Percentiles rank a stretch among this genome's conserved stretches.
Conservation (phyloP, 495 filamentous ascomycete species). For the Lophiotrema nucula region DNA sequence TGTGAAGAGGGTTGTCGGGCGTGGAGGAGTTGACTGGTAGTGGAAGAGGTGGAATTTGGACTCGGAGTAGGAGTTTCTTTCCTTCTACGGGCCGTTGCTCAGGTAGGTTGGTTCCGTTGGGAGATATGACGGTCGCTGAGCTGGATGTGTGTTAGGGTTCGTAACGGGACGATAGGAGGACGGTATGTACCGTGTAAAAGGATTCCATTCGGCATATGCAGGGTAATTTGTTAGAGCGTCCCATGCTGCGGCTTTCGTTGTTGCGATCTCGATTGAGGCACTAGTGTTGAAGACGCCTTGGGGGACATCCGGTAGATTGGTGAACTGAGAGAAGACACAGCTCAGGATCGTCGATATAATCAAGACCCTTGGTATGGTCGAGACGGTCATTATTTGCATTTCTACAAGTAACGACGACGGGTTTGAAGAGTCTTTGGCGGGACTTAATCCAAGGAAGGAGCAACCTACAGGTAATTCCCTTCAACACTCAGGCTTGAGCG, state of each 20-base stretch:
- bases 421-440: too few relatives aligned
- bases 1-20: conserved; percentile 19
- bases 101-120: conserved; percentile 1
- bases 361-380: too few relatives aligned
- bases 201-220: conserved; percentile 27
- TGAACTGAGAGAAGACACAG: conserved; percentile 7
- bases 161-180: background rate
- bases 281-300: conserved; percentile 24
- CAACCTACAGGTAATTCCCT: too few relatives aligned
- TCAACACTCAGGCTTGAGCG: too few relatives aligned
- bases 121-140: background rate
- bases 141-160: background rate
- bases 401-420: too few relatives aligned
- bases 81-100: conserved; percentile 12
- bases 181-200: conserved; percentile 22
- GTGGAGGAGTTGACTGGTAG: conserved; percentile 22
- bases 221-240: conserved; percentile 20
- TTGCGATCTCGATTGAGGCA: conserved; percentile 14
- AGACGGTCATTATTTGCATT: too few relatives aligned
- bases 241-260: conserved; percentile 12
- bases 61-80: conserved; percentile 10
- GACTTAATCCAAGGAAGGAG: too few relatives aligned
- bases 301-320: conserved; percentile 19
- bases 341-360: too few relatives aligned
- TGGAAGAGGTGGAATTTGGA: conserved; percentile 22